phyloP scores from a whole-genome alignment of 257 asterid genomes.

The Galeopsis tetrahit region DNA sequence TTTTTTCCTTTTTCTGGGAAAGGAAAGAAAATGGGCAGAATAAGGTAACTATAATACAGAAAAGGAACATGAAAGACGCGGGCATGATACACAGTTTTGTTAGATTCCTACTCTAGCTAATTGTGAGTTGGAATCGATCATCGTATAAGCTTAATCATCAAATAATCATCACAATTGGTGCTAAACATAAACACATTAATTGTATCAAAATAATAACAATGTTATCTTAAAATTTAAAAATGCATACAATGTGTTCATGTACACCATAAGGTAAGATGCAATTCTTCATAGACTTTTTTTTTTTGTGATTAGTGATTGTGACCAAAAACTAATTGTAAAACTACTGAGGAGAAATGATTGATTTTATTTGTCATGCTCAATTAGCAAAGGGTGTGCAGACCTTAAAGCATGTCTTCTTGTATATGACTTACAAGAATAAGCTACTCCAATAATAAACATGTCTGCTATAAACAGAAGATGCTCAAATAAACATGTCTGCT shows the following conservation, averaged over 20 bases:
- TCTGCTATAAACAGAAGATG: constrained; percentile 15
- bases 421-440: constrained; percentile 5
- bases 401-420: constrained; percentile 16
- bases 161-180: background rate
- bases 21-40: background rate
- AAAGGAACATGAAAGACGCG: background rate
- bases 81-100: background rate
- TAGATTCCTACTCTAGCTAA: background rate
- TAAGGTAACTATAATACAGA: background rate
- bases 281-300: constrained; percentile 11
- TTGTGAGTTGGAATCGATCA: background rate
- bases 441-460: constrained; percentile 7
- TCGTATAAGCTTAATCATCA: background rate
- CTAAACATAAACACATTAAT: background rate
- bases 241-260: background rate
- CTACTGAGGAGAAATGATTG: background rate
- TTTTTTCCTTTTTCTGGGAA: background rate
- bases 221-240: background rate
- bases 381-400: background rate
- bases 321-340: background rate
- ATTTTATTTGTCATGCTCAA: background rate
- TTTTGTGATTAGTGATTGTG: background rate
- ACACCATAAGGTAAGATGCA: constrained; percentile 16
- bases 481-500: background rate
- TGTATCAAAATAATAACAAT: background rate